Conservation (phyloP, 176 grass and related monocot genomes). For the Echinochloa phyllopogon region DNA sequence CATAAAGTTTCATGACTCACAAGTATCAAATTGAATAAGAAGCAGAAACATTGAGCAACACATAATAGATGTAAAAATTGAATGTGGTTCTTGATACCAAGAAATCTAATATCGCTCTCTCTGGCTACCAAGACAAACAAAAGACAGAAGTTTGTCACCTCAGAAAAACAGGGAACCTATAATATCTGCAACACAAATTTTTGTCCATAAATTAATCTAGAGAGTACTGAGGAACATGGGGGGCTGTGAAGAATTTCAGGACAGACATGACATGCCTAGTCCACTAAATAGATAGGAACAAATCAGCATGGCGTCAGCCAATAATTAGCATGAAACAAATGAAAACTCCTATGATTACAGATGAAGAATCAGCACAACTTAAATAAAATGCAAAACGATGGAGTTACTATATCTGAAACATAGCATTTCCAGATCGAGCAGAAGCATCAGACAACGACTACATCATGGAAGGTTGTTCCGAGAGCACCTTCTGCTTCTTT, state of each 20-base stretch:
- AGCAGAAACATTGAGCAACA: background rate
- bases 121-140: background rate
- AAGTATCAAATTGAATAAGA: background rate
- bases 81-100: background rate
- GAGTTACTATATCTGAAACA: conserved; percentile 47
- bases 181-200: background rate
- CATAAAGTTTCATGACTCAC: background rate
- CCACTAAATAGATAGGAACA: background rate
- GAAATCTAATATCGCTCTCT: background rate
- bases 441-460: conserved; percentile 48
- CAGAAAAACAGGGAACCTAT: background rate
- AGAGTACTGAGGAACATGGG: background rate
- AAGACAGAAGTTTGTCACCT: background rate
- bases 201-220: background rate
- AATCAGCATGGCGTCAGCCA: background rate
- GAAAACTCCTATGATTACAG: conserved; percentile 7
- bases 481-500: conserved; percentile 56
- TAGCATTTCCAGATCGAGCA: conserved; percentile 46
- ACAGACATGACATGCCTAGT: background rate
- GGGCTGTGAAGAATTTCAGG: background rate
- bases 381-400: background rate
- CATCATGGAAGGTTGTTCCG: conserved; percentile 35
- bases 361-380: background rate
- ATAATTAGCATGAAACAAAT: conserved; percentile 16
- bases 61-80: background rate